Conservation (phyloP, 352 stramenopile species). For the Phytophthora ramorum region DNA sequence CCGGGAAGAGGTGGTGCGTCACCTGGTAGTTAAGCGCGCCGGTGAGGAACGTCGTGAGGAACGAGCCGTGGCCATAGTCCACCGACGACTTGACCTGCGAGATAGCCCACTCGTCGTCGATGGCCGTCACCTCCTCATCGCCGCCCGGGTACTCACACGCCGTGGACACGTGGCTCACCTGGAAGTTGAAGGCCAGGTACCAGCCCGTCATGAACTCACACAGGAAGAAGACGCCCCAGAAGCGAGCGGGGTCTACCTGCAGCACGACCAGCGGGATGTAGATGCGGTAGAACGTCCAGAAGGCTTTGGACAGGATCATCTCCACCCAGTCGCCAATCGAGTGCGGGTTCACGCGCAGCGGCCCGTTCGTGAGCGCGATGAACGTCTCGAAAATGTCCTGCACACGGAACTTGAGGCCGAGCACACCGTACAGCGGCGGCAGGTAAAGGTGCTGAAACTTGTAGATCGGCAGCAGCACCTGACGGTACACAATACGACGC, state of each 20-base stretch:
- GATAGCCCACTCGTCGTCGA: conserved; percentile 93
- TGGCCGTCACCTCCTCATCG: conserved; percentile 59
- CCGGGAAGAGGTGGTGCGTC: conserved; percentile 93
- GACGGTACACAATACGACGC: conserved; percentile 86
- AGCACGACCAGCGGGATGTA: conserved; percentile 88
- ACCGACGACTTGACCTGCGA: conserved; percentile 95
- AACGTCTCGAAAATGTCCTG: conserved; percentile 94
- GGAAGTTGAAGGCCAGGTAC: conserved; percentile 95
- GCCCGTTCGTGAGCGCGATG: conserved; percentile 85
- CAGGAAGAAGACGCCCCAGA: conserved; percentile 84
- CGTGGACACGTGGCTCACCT: conserved; percentile 91
- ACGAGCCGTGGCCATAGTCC: conserved; percentile 91
- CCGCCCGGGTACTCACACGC: conserved; percentile 90
- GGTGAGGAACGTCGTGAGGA: conserved; percentile 92
- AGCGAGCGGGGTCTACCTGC: conserved; percentile 61
- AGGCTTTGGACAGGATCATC: conserved; percentile 89
- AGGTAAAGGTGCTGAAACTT: conserved; percentile 95
- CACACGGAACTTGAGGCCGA: conserved; percentile 94
- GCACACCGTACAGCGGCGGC: conserved; percentile 93
- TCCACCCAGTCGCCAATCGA: conserved; percentile 75
- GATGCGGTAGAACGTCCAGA: conserved; percentile 92
- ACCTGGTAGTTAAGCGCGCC: conserved; percentile 98
- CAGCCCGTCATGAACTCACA: conserved; percentile 92
- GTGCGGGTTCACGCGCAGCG: conserved; percentile 93
- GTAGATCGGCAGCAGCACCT: conserved; percentile 87